phyloP scores from a whole-genome alignment of 1,284 basidiomycete species.

The Ustilago sp. region DNA sequence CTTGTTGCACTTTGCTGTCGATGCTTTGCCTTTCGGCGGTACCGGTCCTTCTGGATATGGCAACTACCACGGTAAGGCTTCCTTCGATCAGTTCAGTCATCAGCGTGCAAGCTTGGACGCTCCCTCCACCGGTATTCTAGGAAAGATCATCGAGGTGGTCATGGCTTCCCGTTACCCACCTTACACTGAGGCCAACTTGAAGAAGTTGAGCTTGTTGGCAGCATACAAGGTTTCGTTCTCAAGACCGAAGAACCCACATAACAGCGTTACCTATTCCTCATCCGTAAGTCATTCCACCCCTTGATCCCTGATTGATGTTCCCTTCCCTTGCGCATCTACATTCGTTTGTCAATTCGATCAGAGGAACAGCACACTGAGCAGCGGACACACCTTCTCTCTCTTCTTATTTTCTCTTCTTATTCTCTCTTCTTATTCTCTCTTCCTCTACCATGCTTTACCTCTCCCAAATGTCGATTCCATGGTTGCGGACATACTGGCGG shows the following conservation, averaged over 20 bases:
- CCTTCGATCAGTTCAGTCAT: conserved; percentile 74
- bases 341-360: neutral
- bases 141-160: conserved; percentile 66
- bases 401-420: neutral
- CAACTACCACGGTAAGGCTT: conserved; percentile 71
- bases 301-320: neutral
- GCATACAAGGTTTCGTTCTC: conserved; percentile 45
- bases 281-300: conserved; percentile 38
- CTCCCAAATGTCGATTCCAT: neutral
- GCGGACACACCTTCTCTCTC: conserved; percentile 21
- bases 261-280: conserved; percentile 32
- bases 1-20: conserved; percentile 72
- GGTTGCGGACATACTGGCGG: conserved; percentile 13
- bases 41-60: conserved; percentile 72
- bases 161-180: conserved; percentile 70
- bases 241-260: conserved; percentile 60
- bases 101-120: conserved; percentile 71
- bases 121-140: conserved; percentile 69
- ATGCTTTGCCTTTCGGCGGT: conserved; percentile 74
- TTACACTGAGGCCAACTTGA: conserved; percentile 60
- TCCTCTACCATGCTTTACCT: neutral
- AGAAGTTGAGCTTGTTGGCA: conserved; percentile 51
- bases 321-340: neutral
- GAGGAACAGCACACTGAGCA: conserved; percentile 42
- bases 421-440: neutral